Percentiles rank a stretch among this genome's conserved stretches.
phyloP scores from a whole-genome alignment of 805 yeast species.

The Pichia cephalocereana region DNA sequence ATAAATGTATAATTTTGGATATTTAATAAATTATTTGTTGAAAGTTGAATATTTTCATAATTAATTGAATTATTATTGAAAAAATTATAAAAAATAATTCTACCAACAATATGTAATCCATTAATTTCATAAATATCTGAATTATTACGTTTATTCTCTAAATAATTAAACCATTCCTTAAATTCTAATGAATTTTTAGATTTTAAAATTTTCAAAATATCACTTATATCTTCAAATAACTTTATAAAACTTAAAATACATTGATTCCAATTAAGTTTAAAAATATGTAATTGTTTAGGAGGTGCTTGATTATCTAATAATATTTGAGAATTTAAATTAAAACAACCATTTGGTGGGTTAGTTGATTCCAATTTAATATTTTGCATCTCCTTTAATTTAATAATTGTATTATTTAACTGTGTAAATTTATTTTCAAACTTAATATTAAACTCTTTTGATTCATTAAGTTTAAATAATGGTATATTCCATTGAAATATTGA shows the following conservation, averaged over 20 bases:
- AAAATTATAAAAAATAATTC: slow-evolving; percentile 56
- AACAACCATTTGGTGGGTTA: slow-evolving; percentile 25
- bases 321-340: slow-evolving; percentile 39
- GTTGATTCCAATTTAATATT: neutral
- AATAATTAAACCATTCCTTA: slow-evolving; percentile 16
- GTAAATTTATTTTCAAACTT: neutral
- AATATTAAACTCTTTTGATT: neutral
- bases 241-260: slow-evolving; percentile 14
- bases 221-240: slow-evolving; percentile 31
- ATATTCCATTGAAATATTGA: slow-evolving; percentile 2
- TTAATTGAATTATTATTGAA: slow-evolving; percentile 30
- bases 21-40: slow-evolving; percentile 34
- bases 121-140: slow-evolving; percentile 21
- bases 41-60: slow-evolving; percentile 14
- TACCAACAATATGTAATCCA: slow-evolving; percentile 40
- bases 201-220: slow-evolving; percentile 25
- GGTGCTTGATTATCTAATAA: slow-evolving; percentile 42
- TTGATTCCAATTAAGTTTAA: slow-evolving; percentile 14
- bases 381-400: neutral
- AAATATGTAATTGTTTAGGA: slow-evolving; percentile 24
- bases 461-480: neutral
- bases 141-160: slow-evolving; percentile 21
- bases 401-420: neutral
- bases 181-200: slow-evolving; percentile 23
- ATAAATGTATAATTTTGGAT: slow-evolving; percentile 26